A percentile compares a stretch with the other conserved stretches of the same genome.
Conservation (phyloP, 768 basidiomycete species). For the Crepidotus variabilis region DNA sequence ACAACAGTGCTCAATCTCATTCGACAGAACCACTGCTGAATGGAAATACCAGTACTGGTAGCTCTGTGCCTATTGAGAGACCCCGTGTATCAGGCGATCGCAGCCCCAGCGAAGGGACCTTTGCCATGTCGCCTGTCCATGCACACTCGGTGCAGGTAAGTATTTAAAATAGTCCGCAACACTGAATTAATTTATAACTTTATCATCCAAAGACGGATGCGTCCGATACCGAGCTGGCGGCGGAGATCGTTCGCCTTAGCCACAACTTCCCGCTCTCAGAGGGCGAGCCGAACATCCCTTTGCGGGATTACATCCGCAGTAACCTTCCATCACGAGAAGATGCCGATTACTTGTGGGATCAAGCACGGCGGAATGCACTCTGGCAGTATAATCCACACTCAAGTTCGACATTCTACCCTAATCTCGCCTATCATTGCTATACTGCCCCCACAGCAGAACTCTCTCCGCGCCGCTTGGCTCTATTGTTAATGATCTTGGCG, state of each 20-base stretch:
- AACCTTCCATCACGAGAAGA: conserved; percentile 54
- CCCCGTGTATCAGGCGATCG: conserved; percentile 15
- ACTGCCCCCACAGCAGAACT: conserved; percentile 46
- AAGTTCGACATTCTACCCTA: conserved; percentile 61
- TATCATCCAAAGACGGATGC: conserved; percentile 16
- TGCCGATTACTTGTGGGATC: conserved; percentile 59
- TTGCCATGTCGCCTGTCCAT: conserved; percentile 8
- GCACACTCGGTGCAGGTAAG: conserved; percentile 14
- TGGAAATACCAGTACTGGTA: neutral
- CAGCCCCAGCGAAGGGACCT: conserved; percentile 28
- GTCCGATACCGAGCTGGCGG: conserved; percentile 26
- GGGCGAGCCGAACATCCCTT: conserved; percentile 46
- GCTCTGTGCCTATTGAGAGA: neutral
- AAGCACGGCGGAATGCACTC: conserved; percentile 58
- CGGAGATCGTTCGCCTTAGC: conserved; percentile 48
- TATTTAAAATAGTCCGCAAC: neutral
- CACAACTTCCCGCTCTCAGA: conserved; percentile 53
- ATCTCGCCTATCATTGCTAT: conserved; percentile 64
- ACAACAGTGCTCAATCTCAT: conserved; percentile 27
- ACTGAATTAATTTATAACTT: conserved; percentile 1
- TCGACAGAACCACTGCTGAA: conserved; percentile 1
- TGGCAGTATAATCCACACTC: conserved; percentile 75
- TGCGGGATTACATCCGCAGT: conserved; percentile 53
- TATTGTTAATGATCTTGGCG: conserved; percentile 68
- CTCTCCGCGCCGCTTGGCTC: conserved; percentile 58